Evolutionary conservation across 2,329 filamentous ascomycete genomes (phyloP).

Genomic region (Tolypocladium nubicola): DNA sequence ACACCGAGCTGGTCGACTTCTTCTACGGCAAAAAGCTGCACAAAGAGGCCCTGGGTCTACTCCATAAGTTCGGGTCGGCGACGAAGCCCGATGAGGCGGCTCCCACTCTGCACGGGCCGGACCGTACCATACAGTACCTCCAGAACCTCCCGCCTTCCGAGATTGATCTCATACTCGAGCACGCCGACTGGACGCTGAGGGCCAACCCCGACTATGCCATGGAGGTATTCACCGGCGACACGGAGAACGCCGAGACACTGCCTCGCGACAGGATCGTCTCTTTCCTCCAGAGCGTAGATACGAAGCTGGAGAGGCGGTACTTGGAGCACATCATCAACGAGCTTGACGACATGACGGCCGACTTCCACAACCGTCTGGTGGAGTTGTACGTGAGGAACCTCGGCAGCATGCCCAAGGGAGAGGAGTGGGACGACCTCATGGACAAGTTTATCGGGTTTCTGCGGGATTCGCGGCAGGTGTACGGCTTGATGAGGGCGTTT

Average conservation of each 20-base stretch:
- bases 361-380: constrained; percentile 78
- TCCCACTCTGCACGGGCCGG: constrained; percentile 62
- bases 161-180: constrained; percentile 85
- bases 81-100: constrained; percentile 38
- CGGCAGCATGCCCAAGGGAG: constrained; percentile 28
- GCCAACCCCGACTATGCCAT: constrained; percentile 67
- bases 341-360: constrained; percentile 71
- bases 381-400: constrained; percentile 56
- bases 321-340: constrained; percentile 86
- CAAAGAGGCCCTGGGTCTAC: constrained; percentile 70
- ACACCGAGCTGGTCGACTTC: constrained; percentile 94
- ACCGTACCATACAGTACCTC: constrained; percentile 79
- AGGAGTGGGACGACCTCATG: constrained; percentile 48
- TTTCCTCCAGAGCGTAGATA: constrained; percentile 63
- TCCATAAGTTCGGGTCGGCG: constrained; percentile 68
- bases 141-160: constrained; percentile 78
- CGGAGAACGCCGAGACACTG: constrained; percentile 85
- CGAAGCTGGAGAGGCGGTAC: constrained; percentile 66
- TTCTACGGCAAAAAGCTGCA: constrained; percentile 93
- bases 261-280: constrained; percentile 65
- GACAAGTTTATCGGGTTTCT: constrained; percentile 65
- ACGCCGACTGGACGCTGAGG: constrained; percentile 77
- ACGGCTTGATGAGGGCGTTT: constrained; percentile 71
- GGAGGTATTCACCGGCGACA: constrained; percentile 88
- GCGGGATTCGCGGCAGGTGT: constrained; percentile 59